These are phyloP conservation scores for Candida qinlingensis DNA, from an alignment of 805 yeast genomes.

Conservation along the genomic window DNA sequence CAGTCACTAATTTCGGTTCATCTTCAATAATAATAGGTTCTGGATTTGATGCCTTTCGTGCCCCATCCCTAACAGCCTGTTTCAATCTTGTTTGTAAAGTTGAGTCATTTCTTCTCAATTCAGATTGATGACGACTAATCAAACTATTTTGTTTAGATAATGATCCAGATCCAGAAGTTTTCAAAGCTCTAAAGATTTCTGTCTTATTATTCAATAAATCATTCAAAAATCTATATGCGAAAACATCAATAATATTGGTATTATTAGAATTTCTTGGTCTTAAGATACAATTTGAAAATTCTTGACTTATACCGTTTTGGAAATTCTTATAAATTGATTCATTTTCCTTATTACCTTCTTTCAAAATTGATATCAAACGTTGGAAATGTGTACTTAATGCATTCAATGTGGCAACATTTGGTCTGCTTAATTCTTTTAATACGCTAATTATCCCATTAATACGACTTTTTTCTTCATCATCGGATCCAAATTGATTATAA, in stretches of 20 bases:
- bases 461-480: constrained; percentile 30
- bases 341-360: constrained; percentile 36
- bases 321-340: constrained; percentile 32
- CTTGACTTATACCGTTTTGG: constrained; percentile 49
- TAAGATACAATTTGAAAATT: constrained; percentile 57
- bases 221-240: constrained; percentile 50
- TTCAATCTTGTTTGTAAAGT: constrained; percentile 20
- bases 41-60: constrained; percentile 8
- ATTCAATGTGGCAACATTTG: constrained; percentile 74
- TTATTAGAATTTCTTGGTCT: constrained; percentile 44
- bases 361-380: constrained; percentile 51
- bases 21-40: not conserved
- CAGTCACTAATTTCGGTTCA: not conserved
- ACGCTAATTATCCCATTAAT: constrained; percentile 61
- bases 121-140: constrained; percentile 8
- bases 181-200: constrained; percentile 60
- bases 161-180: constrained; percentile 22
- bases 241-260: constrained; percentile 49
- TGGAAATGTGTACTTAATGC: constrained; percentile 74
- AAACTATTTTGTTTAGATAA: constrained; percentile 1
- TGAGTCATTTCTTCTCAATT: constrained; percentile 17
- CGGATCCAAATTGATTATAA: constrained; percentile 45
- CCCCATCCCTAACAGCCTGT: constrained; percentile 21
- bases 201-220: constrained; percentile 61
- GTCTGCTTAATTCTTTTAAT: constrained; percentile 59